These are phyloP conservation scores for Debaryomyces udenii DNA, from an alignment of 1,139 yeast genomes.

Conservation along the genomic window DNA sequence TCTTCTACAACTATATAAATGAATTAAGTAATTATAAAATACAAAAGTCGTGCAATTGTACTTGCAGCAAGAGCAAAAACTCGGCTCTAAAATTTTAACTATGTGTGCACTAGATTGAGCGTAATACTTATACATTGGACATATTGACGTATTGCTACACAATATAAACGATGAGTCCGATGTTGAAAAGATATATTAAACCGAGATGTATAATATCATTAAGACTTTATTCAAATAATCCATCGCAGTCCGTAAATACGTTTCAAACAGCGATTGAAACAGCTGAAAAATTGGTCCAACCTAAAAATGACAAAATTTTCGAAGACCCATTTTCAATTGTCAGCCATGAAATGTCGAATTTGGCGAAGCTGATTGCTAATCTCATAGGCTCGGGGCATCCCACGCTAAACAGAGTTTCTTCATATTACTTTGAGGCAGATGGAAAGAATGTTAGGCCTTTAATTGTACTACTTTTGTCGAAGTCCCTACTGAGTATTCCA, in stretches of 20 bases:
- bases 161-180: constrained; percentile 8
- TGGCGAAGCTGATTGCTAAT: constrained; percentile 84
- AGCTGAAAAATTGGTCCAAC: constrained; percentile 82
- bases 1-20: neutral
- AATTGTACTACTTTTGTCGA: constrained; percentile 78
- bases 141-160: no score
- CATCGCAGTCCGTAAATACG: constrained; percentile 17
- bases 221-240: constrained; percentile 8
- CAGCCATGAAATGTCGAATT: constrained; percentile 89
- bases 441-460: constrained; percentile 96
- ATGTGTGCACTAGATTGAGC: no score
- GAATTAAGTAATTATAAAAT: neutral
- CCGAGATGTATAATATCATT: constrained; percentile 1
- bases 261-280: constrained; percentile 67
- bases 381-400: constrained; percentile 95
- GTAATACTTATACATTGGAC: neutral
- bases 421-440: constrained; percentile 93
- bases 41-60: constrained; percentile 6
- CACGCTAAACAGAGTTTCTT: constrained; percentile 82
- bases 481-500: constrained; percentile 82
- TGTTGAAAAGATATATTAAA: constrained; percentile 6
- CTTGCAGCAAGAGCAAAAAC: constrained; percentile 8
- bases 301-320: constrained; percentile 52
- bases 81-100: no score
- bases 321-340: constrained; percentile 88